These are phyloP conservation scores for Gymnopus androsaceus DNA, from an alignment of 1,284 basidiomycete genomes.

Conservation along the genomic window DNA sequence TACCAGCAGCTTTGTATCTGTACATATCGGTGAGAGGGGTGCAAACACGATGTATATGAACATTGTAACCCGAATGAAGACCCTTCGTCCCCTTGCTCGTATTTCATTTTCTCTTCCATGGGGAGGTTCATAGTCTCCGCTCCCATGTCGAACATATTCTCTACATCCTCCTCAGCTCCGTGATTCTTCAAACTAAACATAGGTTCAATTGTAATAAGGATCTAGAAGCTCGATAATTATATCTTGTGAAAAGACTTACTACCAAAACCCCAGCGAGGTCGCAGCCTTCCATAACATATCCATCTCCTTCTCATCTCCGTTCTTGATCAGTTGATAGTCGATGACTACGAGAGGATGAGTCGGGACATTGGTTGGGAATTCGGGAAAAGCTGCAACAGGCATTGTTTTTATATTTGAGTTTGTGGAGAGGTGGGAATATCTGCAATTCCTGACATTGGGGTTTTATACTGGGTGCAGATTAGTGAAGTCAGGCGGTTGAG, in stretches of 20 bases:
- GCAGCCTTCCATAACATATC: constrained; percentile 37
- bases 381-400: constrained; percentile 11
- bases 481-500: not conserved
- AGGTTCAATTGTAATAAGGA: too few species aligned
- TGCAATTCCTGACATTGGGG: not conserved
- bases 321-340: constrained; percentile 36
- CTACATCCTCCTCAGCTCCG: constrained; percentile 44
- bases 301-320: constrained; percentile 31
- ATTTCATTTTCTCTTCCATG: constrained; percentile 54
- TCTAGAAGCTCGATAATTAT: too few species aligned
- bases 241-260: constrained; percentile 29
- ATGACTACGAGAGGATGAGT: constrained; percentile 40
- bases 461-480: not conserved
- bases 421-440: not conserved
- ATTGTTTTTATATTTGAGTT: not conserved
- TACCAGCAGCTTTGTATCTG: constrained; percentile 68
- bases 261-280: constrained; percentile 42
- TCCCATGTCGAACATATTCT: constrained; percentile 57
- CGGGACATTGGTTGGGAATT: constrained; percentile 39
- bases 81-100: constrained; percentile 62
- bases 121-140: constrained; percentile 52
- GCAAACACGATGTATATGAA: not conserved
- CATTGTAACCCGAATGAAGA: constrained; percentile 56
- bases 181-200: constrained; percentile 53
- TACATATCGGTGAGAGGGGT: not conserved